Conservation (phyloP, 192 early-diverging fungal genomes). For the Coemansia sp. region DNA sequence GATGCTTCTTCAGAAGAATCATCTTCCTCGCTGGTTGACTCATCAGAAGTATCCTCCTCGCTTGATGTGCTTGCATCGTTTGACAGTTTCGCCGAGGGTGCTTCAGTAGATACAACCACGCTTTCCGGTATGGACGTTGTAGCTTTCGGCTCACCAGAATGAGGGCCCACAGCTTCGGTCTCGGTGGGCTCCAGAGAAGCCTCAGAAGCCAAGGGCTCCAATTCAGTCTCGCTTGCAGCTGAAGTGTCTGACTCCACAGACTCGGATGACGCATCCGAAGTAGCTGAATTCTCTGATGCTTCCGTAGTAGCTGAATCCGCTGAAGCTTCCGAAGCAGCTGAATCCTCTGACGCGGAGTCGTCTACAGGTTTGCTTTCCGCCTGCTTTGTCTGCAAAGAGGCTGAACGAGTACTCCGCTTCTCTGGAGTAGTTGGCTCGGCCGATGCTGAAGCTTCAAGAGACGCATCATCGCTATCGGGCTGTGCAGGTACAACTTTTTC, state of each 20-base stretch:
- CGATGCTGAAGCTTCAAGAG: neutral
- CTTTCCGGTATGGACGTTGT: neutral
- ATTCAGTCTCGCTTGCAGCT: neutral
- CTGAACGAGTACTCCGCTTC: neutral
- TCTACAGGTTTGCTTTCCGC: neutral
- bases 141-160: neutral
- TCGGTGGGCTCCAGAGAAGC: neutral
- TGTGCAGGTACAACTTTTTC: no score
- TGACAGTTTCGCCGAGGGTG: neutral
- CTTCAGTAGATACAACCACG: neutral
- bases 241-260: neutral
- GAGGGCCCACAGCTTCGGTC: neutral
- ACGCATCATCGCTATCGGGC: neutral
- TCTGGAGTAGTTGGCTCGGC: neutral
- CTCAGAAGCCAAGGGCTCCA: neutral
- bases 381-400: neutral
- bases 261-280: neutral
- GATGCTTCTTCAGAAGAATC: constrained; percentile 10
- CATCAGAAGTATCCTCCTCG: constrained; percentile 2
- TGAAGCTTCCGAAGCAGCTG: neutral
- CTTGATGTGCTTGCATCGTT: neutral
- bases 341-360: neutral
- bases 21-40: constrained; percentile 2
- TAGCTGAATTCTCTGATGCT: neutral
- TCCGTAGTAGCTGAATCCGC: neutral